Conservation (phyloP, 2,329 filamentous ascomycete species). For the Volutella citrinella region DNA sequence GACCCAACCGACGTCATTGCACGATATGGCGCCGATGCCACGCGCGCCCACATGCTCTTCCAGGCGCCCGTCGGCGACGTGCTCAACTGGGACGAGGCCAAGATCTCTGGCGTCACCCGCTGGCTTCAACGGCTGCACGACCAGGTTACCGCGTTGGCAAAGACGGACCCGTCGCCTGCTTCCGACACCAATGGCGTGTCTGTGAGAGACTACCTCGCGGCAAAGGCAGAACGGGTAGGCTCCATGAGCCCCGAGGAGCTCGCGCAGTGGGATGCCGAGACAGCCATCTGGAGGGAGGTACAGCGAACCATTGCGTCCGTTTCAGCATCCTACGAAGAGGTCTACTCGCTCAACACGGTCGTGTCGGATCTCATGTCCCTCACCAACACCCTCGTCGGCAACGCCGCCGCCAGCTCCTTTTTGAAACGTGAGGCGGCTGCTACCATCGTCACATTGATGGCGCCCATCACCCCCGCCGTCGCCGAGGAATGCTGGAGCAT, state of each 20-base stretch:
- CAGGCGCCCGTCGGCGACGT: slow-evolving; percentile 81
- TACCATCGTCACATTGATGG: slow-evolving; percentile 67
- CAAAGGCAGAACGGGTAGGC: slow-evolving; percentile 24
- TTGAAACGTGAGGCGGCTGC: slow-evolving; percentile 50
- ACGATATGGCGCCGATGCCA: slow-evolving; percentile 78
- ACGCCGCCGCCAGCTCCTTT: slow-evolving; percentile 34
- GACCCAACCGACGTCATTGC: slow-evolving; percentile 72
- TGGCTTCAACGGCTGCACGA: slow-evolving; percentile 72
- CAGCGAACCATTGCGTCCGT: slow-evolving; percentile 67
- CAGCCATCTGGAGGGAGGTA: slow-evolving; percentile 59
- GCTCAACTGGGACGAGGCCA: slow-evolving; percentile 82
- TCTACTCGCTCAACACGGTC: slow-evolving; percentile 78
- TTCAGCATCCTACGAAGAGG: slow-evolving; percentile 64
- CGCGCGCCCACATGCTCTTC: slow-evolving; percentile 83
- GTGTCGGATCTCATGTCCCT: slow-evolving; percentile 81
- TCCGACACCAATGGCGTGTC: slow-evolving; percentile 6
- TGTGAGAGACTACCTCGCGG: slow-evolving; percentile 37
- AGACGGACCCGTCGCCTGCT: slow-evolving; percentile 12
- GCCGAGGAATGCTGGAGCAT: slow-evolving; percentile 77
- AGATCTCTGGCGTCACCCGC: slow-evolving; percentile 76
- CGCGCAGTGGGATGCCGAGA: slow-evolving; percentile 44
- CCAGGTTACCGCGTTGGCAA: slow-evolving; percentile 41
- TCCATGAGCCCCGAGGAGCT: slow-evolving; percentile 31
- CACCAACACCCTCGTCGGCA: slow-evolving; percentile 63
- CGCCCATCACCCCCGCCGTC: slow-evolving; percentile 77